Conservation (phyloP, 768 basidiomycete species). For the Candolleomyces efflorescens region DNA sequence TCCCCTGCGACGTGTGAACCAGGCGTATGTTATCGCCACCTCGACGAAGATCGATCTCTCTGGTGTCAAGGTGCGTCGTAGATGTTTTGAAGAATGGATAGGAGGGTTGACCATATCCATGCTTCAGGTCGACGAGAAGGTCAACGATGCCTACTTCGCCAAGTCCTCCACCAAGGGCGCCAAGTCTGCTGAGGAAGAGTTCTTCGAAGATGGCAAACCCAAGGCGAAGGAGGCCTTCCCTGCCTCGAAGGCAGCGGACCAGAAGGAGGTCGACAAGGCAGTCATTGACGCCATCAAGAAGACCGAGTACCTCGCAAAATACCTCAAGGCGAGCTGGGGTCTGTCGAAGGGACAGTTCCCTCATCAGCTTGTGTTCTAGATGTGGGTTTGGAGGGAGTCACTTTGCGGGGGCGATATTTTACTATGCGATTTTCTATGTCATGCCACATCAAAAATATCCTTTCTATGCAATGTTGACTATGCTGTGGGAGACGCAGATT, state of each 20-base stretch:
- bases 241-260: conserved; percentile 82
- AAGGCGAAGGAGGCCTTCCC: conserved; percentile 86
- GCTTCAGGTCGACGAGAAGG: conserved; percentile 74
- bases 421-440: conserved; percentile 4
- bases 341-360: conserved; percentile 97
- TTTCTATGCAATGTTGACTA: conserved; percentile 5
- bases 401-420: conserved; percentile 1
- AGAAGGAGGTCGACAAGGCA: conserved; percentile 81
- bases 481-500: neutral
- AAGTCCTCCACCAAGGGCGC: conserved; percentile 70
- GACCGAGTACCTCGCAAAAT: conserved; percentile 86
- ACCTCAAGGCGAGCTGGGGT: conserved; percentile 89
- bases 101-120: neutral
- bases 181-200: conserved; percentile 90
- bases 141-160: conserved; percentile 93
- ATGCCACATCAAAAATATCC: conserved; percentile 4
- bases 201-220: conserved; percentile 92
- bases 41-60: conserved; percentile 88
- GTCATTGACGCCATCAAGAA: conserved; percentile 85
- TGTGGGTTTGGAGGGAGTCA: conserved; percentile 12
- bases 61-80: conserved; percentile 59
- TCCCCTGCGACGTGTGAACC: conserved; percentile 95
- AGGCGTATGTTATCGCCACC: conserved; percentile 98
- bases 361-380: conserved; percentile 89
- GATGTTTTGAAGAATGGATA: neutral